A percentile compares a stretch with the other conserved stretches of the same genome.
phyloP scores from a whole-genome alignment of 106 monocot genomes.

The Allium fistulosum region DNA sequence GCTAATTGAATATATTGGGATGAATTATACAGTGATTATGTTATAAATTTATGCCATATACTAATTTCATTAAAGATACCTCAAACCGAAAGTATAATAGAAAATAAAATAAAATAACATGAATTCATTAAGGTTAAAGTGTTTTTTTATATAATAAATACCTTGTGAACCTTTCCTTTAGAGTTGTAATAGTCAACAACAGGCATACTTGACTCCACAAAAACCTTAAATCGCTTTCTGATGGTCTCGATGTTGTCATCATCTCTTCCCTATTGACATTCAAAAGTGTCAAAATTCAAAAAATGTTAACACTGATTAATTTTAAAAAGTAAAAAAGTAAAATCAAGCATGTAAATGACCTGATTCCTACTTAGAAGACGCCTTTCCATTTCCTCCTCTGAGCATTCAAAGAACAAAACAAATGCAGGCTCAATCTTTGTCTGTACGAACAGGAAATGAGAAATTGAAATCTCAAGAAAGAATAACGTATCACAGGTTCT shows the following conservation, averaged over 20 bases:
- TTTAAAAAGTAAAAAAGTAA: neutral
- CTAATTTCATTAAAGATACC: too few relatives aligned
- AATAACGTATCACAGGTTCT: too few relatives aligned
- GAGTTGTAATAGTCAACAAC: slow-evolving; percentile 67
- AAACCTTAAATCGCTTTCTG: slow-evolving; percentile 76
- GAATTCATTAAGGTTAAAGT: too few relatives aligned
- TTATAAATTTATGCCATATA: too few relatives aligned
- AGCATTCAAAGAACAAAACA: slow-evolving; percentile 78
- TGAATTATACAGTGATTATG: too few relatives aligned
- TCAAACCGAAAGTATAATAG: too few relatives aligned
- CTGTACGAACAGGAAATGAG: slow-evolving; percentile 23
- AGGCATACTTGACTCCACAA: slow-evolving; percentile 64
- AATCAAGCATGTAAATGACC: slow-evolving; percentile 20
- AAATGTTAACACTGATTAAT: neutral
- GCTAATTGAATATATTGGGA: too few relatives aligned
- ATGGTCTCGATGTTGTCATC: slow-evolving; percentile 94
- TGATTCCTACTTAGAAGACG: slow-evolving; percentile 70
- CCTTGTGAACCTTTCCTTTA: slow-evolving; percentile 71
- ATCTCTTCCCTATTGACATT: slow-evolving; percentile 49
- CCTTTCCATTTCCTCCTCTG: slow-evolving; percentile 81
- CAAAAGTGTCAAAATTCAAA: neutral
- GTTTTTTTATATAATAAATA: slow-evolving; percentile 5
- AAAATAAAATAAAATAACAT: too few relatives aligned
- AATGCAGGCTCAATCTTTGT: slow-evolving; percentile 70
- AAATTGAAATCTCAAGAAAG: neutral